Conservation (phyloP, 768 basidiomycete genomes). For the Daedalea quercina region DNA sequence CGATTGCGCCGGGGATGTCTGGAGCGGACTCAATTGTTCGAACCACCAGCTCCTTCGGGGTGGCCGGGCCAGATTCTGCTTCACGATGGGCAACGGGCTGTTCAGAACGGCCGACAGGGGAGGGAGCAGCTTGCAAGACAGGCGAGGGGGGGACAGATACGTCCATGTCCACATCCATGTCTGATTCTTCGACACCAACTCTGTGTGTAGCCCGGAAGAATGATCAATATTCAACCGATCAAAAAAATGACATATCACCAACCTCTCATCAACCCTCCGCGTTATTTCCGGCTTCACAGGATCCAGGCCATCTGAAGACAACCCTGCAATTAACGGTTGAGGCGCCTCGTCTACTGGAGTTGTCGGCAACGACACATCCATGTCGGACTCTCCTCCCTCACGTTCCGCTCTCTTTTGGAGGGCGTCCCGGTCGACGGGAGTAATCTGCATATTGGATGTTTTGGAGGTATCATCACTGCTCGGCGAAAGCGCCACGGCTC, state of each 20-base stretch:
- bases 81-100: not conserved
- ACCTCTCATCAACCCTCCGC: no score
- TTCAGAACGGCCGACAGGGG: not conserved
- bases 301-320: no score
- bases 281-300: no score
- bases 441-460: not conserved
- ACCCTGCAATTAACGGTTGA: no score
- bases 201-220: no score
- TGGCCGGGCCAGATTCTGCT: not conserved
- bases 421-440: not conserved
- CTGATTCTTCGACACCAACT: no score
- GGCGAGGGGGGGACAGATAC: not conserved
- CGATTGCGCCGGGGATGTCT: no score
- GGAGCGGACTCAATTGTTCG: no score
- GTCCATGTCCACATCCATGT: not conserved
- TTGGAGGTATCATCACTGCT: not conserved
- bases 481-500: not conserved
- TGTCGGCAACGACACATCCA: slow-evolving; percentile 6
- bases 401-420: not conserved
- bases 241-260: not conserved
- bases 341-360: not conserved
- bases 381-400: slow-evolving; percentile 4
- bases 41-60: no score
- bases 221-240: not conserved
- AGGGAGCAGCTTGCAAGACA: not conserved